phyloP scores from a whole-genome alignment of 2,329 filamentous ascomycete species.

The Pyrenophora tritici-repentis region DNA sequence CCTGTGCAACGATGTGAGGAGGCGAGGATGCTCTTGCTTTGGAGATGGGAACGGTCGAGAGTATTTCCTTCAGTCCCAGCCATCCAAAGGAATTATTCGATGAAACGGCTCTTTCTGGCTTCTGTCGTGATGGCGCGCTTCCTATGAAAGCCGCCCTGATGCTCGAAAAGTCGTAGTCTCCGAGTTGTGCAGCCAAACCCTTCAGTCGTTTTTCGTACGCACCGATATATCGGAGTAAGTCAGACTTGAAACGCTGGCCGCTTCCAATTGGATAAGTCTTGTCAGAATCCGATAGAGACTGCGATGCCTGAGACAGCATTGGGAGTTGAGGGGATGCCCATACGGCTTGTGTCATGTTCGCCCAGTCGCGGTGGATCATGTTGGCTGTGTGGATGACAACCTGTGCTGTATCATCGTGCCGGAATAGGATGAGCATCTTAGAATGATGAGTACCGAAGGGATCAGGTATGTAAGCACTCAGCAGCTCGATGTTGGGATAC shows the following conservation, averaged over 20 bases:
- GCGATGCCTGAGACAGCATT: conserved; percentile 31
- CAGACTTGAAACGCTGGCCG: conserved; percentile 73
- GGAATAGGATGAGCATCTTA: conserved; percentile 83
- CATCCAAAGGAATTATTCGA: conserved; percentile 73
- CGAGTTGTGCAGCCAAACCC: conserved; percentile 62
- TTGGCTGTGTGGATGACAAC: conserved; percentile 88
- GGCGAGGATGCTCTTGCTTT: conserved; percentile 39
- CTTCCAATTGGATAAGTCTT: conserved; percentile 55
- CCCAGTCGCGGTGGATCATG: conserved; percentile 87
- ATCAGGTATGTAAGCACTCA: conserved; percentile 79
- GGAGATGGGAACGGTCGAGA: conserved; percentile 55
- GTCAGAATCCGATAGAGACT: not conserved
- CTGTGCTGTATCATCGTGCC: conserved; percentile 76
- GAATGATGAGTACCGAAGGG: conserved; percentile 84
- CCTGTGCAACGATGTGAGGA: conserved; percentile 60
- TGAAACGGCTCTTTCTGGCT: conserved; percentile 50
- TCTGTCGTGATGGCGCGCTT: conserved; percentile 74
- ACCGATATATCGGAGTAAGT: conserved; percentile 73
- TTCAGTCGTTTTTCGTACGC: conserved; percentile 68
- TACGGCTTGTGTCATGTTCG: conserved; percentile 81
- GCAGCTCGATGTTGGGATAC: conserved; percentile 70
- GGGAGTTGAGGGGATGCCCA: conserved; percentile 78
- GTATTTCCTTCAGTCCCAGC: conserved; percentile 66
- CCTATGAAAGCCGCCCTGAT: conserved; percentile 75
- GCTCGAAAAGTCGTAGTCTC: conserved; percentile 68